Evolutionary conservation across 2,329 filamentous ascomycete species (phyloP), one percentile per base, ranked within the genome.

Genomic region (Fusarium avenaceum): DNA sequence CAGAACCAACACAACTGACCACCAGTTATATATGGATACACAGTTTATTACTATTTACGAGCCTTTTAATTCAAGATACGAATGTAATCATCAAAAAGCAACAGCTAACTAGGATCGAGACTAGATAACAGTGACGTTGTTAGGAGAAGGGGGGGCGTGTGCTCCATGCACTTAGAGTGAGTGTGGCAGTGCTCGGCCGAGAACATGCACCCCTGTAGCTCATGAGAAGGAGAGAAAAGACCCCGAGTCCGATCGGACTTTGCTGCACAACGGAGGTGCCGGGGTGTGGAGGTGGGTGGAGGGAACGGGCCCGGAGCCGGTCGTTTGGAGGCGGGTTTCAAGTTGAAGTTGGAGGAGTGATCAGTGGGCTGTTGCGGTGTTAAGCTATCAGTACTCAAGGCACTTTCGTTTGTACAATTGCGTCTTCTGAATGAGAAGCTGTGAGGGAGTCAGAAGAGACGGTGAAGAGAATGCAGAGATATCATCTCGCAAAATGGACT

Each of bases 141-240:
- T 59, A 50, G 59, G 55, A 39, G 57, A 45, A 56, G 45, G 59
- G 32, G 58, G 47, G 48, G 43, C 22, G 59, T 38, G 49, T 19
- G 15, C 45, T 15, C 40, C 26, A 43, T 47, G 19, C 50, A 24
- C 51, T 43, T 42, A 43, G 39, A 47, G 57, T 56, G 53, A 22
- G 51, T 32, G 69, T 59, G 69, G 65, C 65, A 63, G 67, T 72
- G 70, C 65, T 72, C 70, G 70, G 70, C 70, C 70, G 70, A 72
- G 70, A 72, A 65, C 46, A 53, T 30, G n/a, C 42, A 47, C 42
- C 50, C 61, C 28, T 61, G 39, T 33, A 32, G 26, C 11, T 39
- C 20, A 40, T 42, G 30, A 57, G 38, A 51, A 42, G 43, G 20
- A 35, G 38, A 54, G 28, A 42, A 47, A 43, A 19, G 59, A 62